Evolutionary conservation across 2,329 filamentous ascomycete genomes (phyloP), one percentile per base, ranked within the genome.

Genomic region (Akanthomyces dipterigenus): DNA sequence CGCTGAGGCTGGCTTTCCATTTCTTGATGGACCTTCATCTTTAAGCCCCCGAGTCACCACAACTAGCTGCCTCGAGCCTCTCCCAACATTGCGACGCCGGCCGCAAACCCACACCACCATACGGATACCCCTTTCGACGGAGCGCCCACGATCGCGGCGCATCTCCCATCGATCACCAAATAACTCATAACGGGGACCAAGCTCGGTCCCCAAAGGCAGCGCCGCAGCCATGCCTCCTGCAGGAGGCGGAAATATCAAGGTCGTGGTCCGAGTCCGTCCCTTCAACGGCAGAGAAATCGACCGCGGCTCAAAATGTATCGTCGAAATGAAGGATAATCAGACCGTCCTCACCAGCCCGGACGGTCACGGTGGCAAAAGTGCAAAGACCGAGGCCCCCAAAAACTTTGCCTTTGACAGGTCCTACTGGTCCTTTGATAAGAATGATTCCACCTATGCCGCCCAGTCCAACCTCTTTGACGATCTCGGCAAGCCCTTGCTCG

Each of bases 241-340:
- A 69, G 90, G 90, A 71, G 92, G 90, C 78, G 93, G 95, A 73
- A 99, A 99, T 74, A 99, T 99, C 77, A 99, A 99, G 88, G 95
- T 99, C 80, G 95, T 99, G 82, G 95, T 99, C 81, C 87, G 95
- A 79, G 88, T 90, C 70, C 87, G 95, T 73, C 95, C 95, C 55
- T 99, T 99, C 80, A 99, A 99, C 76, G 87, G 86, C 71, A 87
- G 93, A 93, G 91, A 97, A 84, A 88, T 88, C 72, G 93, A 96
- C 67, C 86, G 96, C 73, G 86, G 88, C 69, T 88, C 95, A 83
- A 92, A 90, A 93, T 96, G 93, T 81, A 96, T 99, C 70, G 90
- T 99, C 65, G 89, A 93, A 70, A 99, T 99, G 95, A 90, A 95
- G 80, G 90, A 84, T 67, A 87, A 85, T 76, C 95, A 99, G 79